phyloP scores from a whole-genome alignment of 805 yeast species.

The Saturnispora sanitii region DNA sequence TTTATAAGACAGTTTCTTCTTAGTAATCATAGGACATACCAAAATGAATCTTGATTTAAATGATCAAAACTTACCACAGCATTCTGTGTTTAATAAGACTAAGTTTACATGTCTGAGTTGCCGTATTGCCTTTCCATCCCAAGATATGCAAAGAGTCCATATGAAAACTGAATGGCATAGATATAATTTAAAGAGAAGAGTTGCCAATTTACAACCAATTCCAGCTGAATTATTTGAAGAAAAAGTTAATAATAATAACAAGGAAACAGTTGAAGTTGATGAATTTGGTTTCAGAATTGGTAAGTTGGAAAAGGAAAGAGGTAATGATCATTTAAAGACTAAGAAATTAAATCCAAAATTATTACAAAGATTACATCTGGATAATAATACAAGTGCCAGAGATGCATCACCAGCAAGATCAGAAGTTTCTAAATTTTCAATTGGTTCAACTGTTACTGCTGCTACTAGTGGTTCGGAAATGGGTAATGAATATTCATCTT shows the following conservation, averaged over 20 bases:
- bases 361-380: not conserved
- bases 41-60: not conserved
- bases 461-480: conserved; percentile 14
- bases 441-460: conserved; percentile 26
- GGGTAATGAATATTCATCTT: too few relatives aligned
- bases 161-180: conserved; percentile 99
- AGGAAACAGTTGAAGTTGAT: conserved; percentile 27
- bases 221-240: conserved; percentile 21
- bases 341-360: not conserved
- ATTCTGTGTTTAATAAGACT: conserved; percentile 11
- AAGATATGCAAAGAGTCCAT: conserved; percentile 83
- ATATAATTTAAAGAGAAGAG: conserved; percentile 87
- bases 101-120: conserved; percentile 78
- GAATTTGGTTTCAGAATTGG: conserved; percentile 42
- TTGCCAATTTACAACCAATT: conserved; percentile 71
- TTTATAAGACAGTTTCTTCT: not conserved
- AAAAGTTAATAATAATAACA: conserved; percentile 20
- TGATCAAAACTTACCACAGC: conserved; percentile 5
- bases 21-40: not conserved
- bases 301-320: not conserved
- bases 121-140: conserved; percentile 63
- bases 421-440: conserved; percentile 45
- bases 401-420: conserved; percentile 45
- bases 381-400: conserved; percentile 18
- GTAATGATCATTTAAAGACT: conserved; percentile 15